Evolutionary conservation across 768 basidiomycete species (phyloP).

Genomic region (Trametes cingulata): DNA sequence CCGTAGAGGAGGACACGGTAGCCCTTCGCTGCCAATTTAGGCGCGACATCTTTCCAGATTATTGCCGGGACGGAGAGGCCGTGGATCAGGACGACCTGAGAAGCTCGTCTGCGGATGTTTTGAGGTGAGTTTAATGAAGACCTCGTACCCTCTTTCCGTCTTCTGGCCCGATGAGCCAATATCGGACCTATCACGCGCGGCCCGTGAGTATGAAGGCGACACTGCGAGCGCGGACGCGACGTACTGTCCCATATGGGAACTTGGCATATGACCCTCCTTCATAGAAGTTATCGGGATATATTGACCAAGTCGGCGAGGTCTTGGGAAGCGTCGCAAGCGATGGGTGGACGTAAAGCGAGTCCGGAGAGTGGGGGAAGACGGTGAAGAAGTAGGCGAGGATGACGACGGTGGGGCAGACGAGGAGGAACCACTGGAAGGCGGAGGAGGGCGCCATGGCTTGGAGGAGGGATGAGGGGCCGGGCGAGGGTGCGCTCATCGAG

Average conservation of each 20-base stretch:
- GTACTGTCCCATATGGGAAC: conserved; percentile 65
- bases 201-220: conserved; percentile 8
- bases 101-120: neutral
- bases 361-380: conserved; percentile 63
- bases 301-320: conserved; percentile 57
- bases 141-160: conserved; percentile 59
- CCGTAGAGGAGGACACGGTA: conserved; percentile 79
- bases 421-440: conserved; percentile 44
- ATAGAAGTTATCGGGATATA: conserved; percentile 75
- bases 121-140: neutral
- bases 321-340: conserved; percentile 63
- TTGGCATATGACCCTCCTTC: conserved; percentile 60
- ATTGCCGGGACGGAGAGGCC: conserved; percentile 77
- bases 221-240: conserved; percentile 24
- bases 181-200: conserved; percentile 54
- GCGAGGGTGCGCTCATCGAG: conserved; percentile 10
- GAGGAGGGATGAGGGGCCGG: conserved; percentile 1
- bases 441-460: conserved; percentile 28
- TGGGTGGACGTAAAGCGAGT: conserved; percentile 48
- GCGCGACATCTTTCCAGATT: conserved; percentile 76
- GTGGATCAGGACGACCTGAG: conserved; percentile 73
- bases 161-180: conserved; percentile 77
- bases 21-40: conserved; percentile 58
- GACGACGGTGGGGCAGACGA: conserved; percentile 61
- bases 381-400: conserved; percentile 62